Evolutionary conservation across 1,284 basidiomycete species (phyloP).

Genomic region (Ustilago bromivora): DNA sequence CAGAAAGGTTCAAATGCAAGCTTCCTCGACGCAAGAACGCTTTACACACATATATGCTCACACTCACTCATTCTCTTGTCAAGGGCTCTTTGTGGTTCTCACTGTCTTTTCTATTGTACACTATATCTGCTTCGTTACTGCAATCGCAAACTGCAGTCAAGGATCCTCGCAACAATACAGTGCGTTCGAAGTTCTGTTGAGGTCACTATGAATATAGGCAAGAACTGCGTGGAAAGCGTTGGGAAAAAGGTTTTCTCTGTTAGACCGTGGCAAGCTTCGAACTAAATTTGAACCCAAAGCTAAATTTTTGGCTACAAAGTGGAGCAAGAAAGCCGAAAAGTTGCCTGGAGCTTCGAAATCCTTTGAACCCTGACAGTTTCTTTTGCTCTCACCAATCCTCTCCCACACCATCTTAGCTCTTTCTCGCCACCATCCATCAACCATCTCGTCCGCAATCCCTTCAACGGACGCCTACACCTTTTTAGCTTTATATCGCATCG

Average conservation of each 20-base stretch:
- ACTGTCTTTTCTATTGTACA: slow-evolving; percentile 1
- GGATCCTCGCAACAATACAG: neutral
- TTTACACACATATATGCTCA: neutral
- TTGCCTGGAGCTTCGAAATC: neutral
- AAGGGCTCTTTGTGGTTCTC: neutral
- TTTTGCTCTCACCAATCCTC: neutral
- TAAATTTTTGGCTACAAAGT: slow-evolving; percentile 8
- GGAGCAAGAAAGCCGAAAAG: slow-evolving; percentile 4
- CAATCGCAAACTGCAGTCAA: slow-evolving; percentile 9
- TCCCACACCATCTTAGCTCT: neutral
- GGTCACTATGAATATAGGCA: neutral
- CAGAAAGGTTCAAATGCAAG: neutral
- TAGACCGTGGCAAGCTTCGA: neutral
- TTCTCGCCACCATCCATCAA: neutral
- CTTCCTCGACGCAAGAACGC: neutral
- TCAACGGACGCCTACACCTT: too few species aligned
- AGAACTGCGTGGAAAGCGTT: neutral
- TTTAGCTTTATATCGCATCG: too few species aligned
- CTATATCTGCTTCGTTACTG: slow-evolving; percentile 7
- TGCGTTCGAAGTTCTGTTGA: neutral
- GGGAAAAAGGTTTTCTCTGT: neutral
- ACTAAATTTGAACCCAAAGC: neutral
- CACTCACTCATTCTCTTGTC: slow-evolving; percentile 2
- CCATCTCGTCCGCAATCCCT: neutral
- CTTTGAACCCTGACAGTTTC: slow-evolving; percentile 5